phyloP scores from a whole-genome alignment of 768 basidiomycete genomes.

The Podaxis sp. region DNA sequence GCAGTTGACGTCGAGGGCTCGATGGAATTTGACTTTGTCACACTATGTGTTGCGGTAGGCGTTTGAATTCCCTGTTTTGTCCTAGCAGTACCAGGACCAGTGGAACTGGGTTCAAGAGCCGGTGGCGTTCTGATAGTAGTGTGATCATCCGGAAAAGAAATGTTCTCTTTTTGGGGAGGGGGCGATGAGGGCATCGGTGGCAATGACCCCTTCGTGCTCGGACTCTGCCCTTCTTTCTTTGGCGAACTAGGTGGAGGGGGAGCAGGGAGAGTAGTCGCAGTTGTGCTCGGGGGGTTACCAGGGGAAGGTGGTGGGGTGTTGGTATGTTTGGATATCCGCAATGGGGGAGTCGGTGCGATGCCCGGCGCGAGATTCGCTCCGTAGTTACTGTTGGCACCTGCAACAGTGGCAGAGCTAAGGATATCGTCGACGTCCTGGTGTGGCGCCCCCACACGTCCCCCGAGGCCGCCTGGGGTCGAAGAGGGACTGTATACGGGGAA shows the following conservation, averaged over 20 bases:
- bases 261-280: background rate
- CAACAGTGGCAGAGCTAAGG: background rate
- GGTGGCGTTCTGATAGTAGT: too few species aligned
- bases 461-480: background rate
- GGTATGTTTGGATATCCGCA: background rate
- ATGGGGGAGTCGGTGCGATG: background rate
- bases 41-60: too few species aligned
- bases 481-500: background rate
- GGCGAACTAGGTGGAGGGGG: background rate
- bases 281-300: background rate
- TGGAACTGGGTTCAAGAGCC: too few species aligned
- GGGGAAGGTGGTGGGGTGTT: background rate
- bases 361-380: background rate
- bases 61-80: too few species aligned
- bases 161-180: background rate
- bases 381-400: background rate
- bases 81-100: too few species aligned
- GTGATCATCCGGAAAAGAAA: background rate
- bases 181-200: background rate
- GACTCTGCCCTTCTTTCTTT: background rate
- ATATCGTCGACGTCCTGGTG: background rate
- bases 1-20: too few species aligned
- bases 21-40: too few species aligned
- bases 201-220: background rate
- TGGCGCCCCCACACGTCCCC: background rate